Base-by-base conservation (phyloP, 2,329 filamentous ascomycete genomes). In the Neoarthrinium moseri region DNA sequence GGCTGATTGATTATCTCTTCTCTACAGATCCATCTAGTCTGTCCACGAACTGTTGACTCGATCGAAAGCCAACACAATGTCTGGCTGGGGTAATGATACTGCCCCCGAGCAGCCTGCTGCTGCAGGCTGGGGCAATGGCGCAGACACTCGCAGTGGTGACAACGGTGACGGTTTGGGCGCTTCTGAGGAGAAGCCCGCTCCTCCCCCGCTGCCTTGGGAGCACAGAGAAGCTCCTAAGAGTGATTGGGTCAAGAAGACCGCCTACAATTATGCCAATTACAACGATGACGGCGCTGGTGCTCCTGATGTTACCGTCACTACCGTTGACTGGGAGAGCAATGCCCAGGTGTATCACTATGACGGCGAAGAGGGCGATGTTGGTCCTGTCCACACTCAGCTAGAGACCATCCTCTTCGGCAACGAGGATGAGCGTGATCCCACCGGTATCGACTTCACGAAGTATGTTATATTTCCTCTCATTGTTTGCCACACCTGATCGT, bases 351-450 rank as follows among this genome's bases (percentile, higher is more conserved):
- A 97, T 56, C 81, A 91, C 59, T 97, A 88, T 87, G 77, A 83
- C 15, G 90, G 91, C 10, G 89, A 95, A 3, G 88, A 78, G 55
- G 94, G 92, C 2, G 92, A 97, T 32, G 74, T 99, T 44, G 92
- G 86, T 6, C 91, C 91, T 0, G 73, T 72, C 40, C 78, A 84
- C 43, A 71, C 77, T 0, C 78, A 82, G 38, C 79, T 99, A 0
- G 92, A 97, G 71, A 56, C 77, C 6, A 72, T 86, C 56, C 80
- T 99, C 6, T 99, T 95, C 48, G 83, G 83, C 4, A 64, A 71
- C 45, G 74, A 78, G 0, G 68, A 71, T 5, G 72, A 78, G 36
- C 71, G 78, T 22, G 62, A 61, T 41, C 53, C 70, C 63, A 43
- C 58, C 2, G 88, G 87, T 3, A 71, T 83, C 27, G 77, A 85